Evolutionary conservation across 192 early-diverging fungal genomes (phyloP).

Genomic region (Backusella mclennaniae): DNA sequence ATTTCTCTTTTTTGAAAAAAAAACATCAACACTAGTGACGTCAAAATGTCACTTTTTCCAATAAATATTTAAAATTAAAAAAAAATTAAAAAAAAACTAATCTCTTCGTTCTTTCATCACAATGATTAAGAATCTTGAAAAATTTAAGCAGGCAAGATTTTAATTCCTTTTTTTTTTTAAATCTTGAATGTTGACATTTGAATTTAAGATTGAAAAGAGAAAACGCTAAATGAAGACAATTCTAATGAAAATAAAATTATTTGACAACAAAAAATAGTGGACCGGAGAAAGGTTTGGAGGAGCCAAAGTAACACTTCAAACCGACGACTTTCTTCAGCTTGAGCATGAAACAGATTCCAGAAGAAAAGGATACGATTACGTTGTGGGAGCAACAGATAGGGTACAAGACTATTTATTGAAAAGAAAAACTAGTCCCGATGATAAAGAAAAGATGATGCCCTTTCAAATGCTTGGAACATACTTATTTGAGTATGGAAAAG

Average conservation of each 20-base stretch:
- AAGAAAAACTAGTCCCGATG: constrained; percentile 62
- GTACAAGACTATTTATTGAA: constrained; percentile 55
- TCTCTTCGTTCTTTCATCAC: not conserved
- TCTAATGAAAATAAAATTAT: not conserved
- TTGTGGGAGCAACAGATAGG: constrained; percentile 50
- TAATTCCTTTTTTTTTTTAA: not conserved
- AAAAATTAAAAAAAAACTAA: not conserved
- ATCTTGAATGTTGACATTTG: not conserved
- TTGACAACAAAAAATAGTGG: constrained; percentile 42
- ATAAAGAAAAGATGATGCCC: constrained; percentile 58
- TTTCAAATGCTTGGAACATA: constrained; percentile 64
- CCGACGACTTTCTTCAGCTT: constrained; percentile 82
- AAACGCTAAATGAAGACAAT: not conserved
- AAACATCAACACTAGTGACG: not conserved
- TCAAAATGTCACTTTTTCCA: not conserved
- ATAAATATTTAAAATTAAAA: not conserved
- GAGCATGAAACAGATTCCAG: constrained; percentile 72
- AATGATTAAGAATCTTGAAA: constrained; percentile 65
- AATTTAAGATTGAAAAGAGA: not conserved
- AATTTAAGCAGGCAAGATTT: constrained; percentile 58
- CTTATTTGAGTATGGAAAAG: constrained; percentile 61
- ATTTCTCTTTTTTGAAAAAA: no score
- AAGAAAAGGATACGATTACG: constrained; percentile 61
- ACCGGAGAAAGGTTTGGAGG: constrained; percentile 81
- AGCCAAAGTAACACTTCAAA: constrained; percentile 65